Conservation (phyloP, 176 grass and related monocot genomes). For the Luzula sylvatica region DNA sequence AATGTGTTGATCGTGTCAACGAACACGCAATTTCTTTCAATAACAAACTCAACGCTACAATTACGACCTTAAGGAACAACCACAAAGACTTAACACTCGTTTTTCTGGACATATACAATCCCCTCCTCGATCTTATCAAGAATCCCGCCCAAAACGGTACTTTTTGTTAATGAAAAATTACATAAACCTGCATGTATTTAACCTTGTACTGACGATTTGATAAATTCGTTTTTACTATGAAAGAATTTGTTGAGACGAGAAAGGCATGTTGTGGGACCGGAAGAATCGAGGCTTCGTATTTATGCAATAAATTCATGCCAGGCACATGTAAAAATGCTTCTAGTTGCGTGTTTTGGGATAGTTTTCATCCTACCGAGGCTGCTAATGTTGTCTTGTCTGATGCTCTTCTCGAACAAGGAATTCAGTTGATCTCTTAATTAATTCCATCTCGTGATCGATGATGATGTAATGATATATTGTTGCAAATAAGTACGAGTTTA, state of each 20-base stretch:
- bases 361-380: too few species aligned
- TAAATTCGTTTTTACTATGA: too few species aligned
- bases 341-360: too few species aligned
- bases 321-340: conserved; percentile 87
- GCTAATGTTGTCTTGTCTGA: conserved; percentile 45
- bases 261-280: conserved; percentile 85
- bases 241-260: conserved; percentile 78
- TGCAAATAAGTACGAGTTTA: too few species aligned
- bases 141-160: conserved; percentile 54
- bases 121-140: conserved; percentile 54
- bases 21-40: conserved; percentile 61
- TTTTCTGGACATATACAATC: conserved; percentile 80
- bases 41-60: conserved; percentile 42
- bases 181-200: too few species aligned
- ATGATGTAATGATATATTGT: too few species aligned
- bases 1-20: conserved; percentile 64
- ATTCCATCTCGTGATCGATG: too few species aligned
- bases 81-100: conserved; percentile 73
- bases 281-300: conserved; percentile 81
- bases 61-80: conserved; percentile 31
- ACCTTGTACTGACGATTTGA: too few species aligned
- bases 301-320: conserved; percentile 50
- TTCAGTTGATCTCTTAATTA: conserved; percentile 68
- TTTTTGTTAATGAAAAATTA: too few species aligned
- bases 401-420: conserved; percentile 56